These are phyloP conservation scores for Fusarium concolor DNA, from an alignment of 2,329 filamentous ascomycete genomes.

Conservation along the genomic window DNA sequence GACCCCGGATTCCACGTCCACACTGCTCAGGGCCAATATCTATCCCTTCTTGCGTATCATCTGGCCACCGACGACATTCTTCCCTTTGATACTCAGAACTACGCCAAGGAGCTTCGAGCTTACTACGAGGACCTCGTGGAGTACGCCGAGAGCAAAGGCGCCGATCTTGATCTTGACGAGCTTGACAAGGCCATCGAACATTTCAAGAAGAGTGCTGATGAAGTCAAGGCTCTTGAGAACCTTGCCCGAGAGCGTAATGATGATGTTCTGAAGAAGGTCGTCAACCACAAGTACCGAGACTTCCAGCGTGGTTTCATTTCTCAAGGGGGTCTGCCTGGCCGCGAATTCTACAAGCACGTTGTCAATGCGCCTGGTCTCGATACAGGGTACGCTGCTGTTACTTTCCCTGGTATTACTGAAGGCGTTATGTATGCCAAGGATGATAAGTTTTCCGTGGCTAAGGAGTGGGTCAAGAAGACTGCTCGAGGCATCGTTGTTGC, in stretches of 20 bases:
- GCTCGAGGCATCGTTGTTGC: constrained; percentile 51
- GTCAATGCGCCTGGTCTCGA: constrained; percentile 61
- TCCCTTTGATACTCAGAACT: constrained; percentile 56
- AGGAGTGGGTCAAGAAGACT: constrained; percentile 53
- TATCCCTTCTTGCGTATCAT: constrained; percentile 55
- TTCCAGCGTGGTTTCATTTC: constrained; percentile 63
- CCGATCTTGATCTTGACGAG: constrained; percentile 52
- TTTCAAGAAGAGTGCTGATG: constrained; percentile 50
- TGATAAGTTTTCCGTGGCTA: constrained; percentile 44
- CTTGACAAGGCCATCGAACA: constrained; percentile 54
- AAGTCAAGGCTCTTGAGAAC: constrained; percentile 49
- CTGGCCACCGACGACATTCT: constrained; percentile 54
- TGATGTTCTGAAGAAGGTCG: constrained; percentile 48
- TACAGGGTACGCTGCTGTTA: constrained; percentile 57
- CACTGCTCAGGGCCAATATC: constrained; percentile 63
- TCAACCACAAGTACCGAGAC: constrained; percentile 61
- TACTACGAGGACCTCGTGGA: constrained; percentile 55
- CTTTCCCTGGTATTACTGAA: constrained; percentile 71
- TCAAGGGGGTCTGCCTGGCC: constrained; percentile 59
- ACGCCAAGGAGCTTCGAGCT: constrained; percentile 53
- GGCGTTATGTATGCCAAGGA: constrained; percentile 67
- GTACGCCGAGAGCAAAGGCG: constrained; percentile 48
- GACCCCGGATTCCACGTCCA: constrained; percentile 75
- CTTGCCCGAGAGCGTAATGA: constrained; percentile 48
- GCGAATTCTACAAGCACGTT: constrained; percentile 60